phyloP scores from a whole-genome alignment of 129 eudicot species.

The Ambrosia trifida region DNA sequence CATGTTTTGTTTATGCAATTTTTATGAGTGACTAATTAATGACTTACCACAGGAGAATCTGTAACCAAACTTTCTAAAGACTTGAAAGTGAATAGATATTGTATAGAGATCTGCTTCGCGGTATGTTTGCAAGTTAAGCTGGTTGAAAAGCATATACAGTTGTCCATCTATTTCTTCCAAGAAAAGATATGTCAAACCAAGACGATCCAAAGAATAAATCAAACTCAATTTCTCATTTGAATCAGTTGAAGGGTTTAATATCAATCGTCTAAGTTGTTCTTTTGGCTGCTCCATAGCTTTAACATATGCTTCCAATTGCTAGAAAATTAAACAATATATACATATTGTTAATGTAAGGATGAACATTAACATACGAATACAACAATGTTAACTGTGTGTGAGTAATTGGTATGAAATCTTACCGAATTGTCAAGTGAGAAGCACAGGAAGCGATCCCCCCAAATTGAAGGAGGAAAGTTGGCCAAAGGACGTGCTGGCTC shows the following conservation, averaged over 20 bases:
- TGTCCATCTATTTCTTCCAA: background rate
- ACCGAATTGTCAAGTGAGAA: background rate
- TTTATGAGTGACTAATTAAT: no score
- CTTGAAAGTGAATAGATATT: no score
- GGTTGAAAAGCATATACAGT: background rate
- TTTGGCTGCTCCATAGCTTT: background rate
- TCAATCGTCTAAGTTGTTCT: background rate
- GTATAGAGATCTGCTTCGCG: background rate
- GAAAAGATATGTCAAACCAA: background rate
- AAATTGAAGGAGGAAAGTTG: background rate
- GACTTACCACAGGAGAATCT: no score
- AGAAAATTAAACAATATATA: background rate
- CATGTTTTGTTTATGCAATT: no score
- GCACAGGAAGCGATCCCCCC: background rate
- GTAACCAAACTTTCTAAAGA: no score
- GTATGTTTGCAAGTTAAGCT: background rate
- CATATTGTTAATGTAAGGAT: background rate
- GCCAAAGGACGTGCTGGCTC: background rate
- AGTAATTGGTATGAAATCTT: background rate
- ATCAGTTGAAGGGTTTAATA: background rate
- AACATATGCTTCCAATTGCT: background rate
- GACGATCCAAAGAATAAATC: background rate
- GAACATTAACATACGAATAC: background rate
- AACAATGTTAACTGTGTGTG: background rate
- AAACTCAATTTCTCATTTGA: background rate